These are phyloP conservation scores for Aspergillus steynii DNA, from an alignment of 495 filamentous ascomycete species.

Conservation along the genomic window DNA sequence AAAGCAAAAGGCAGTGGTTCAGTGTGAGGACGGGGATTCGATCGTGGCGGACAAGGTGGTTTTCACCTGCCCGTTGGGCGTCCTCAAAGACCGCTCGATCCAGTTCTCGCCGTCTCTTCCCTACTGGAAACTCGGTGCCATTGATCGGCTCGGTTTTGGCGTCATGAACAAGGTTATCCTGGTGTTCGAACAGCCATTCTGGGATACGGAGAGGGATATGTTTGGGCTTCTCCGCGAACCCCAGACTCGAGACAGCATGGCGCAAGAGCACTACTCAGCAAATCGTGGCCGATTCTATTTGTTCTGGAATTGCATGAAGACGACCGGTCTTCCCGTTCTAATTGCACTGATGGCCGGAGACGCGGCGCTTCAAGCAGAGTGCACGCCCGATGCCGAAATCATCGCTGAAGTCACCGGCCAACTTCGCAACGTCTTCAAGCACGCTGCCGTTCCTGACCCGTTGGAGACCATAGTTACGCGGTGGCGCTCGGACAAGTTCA, in stretches of 20 bases:
- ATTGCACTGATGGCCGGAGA: constrained; percentile 96
- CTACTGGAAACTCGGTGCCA: constrained; percentile 77
- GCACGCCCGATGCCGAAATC: constrained; percentile 67
- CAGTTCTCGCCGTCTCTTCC: constrained; percentile 83
- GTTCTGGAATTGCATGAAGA: constrained; percentile 94
- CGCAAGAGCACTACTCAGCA: constrained; percentile 61
- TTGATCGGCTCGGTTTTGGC: constrained; percentile 88
- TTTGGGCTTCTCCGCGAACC: constrained; percentile 86
- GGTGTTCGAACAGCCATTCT: constrained; percentile 87
- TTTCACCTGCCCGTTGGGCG: constrained; percentile 83
- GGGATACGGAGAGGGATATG: constrained; percentile 90
- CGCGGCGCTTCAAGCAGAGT: constrained; percentile 85
- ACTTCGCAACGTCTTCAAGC: constrained; percentile 65
- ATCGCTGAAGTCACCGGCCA: constrained; percentile 77
- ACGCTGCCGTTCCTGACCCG: constrained; percentile 67
- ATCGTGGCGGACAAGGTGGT: constrained; percentile 86
- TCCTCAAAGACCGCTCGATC: constrained; percentile 75
- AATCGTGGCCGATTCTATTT: constrained; percentile 87
- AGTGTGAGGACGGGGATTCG: constrained; percentile 75
- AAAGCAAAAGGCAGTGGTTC: constrained; percentile 56
- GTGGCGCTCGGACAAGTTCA: constrained; percentile 87
- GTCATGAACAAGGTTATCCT: constrained; percentile 93
- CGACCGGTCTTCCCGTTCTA: constrained; percentile 81
- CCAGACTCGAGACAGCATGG: constrained; percentile 49
- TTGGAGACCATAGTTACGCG: constrained; percentile 90